Evolutionary conservation across 2,329 filamentous ascomycete genomes (phyloP).

Genomic region (Pseudonectria buxi): DNA sequence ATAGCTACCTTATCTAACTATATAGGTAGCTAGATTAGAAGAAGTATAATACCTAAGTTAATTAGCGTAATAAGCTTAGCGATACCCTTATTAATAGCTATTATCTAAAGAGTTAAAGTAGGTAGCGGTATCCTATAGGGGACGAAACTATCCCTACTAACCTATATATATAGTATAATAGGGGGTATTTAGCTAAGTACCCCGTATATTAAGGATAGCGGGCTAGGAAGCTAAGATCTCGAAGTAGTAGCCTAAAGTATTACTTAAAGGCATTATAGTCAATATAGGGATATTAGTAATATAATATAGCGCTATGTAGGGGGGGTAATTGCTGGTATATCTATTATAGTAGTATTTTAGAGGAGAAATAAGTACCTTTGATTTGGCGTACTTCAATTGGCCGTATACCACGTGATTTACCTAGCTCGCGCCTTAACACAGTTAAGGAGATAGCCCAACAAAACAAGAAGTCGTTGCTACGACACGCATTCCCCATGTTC

Average conservation of each 20-base stretch:
- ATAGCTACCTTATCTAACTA: slow-evolving; percentile 5
- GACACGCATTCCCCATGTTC: no score
- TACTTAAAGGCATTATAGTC: slow-evolving; percentile 1
- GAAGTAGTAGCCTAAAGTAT: no score
- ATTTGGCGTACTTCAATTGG: no score
- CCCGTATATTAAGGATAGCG: slow-evolving; percentile 2
- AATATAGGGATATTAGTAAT: slow-evolving; percentile 1
- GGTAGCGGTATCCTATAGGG: slow-evolving; percentile 1
- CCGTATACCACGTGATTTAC: no score
- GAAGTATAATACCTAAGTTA: not conserved
- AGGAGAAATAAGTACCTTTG: no score
- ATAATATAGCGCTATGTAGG: slow-evolving; percentile 4
- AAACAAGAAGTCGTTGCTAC: no score
- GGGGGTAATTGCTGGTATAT: slow-evolving; percentile 5
- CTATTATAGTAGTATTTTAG: no score
- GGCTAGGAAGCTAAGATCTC: no score
- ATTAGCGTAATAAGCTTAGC: slow-evolving; percentile 4
- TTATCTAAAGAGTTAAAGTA: not conserved
- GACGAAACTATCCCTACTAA: slow-evolving; percentile 4
- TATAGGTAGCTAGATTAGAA: not conserved
- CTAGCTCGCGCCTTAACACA: no score
- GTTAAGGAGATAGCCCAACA: no score
- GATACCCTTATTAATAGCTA: slow-evolving; percentile 3
- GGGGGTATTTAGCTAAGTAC: slow-evolving; percentile 3
- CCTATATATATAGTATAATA: slow-evolving; percentile 6